Evolutionary conservation across 441 rosid species (phyloP), one percentile per base, ranked within the genome.

Genomic region (Populus hybrid): DNA sequence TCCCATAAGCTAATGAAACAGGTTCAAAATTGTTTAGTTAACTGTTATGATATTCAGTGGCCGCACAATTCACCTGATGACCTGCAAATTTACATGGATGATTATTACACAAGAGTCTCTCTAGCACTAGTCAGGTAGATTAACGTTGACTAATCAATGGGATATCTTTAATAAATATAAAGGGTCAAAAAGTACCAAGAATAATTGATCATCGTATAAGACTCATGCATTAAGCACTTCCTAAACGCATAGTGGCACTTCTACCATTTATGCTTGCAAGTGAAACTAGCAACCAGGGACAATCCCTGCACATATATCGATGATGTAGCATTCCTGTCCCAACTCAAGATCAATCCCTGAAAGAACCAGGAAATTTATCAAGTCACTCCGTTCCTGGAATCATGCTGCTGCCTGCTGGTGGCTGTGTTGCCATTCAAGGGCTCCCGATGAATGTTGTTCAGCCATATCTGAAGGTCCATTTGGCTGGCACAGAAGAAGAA

Each of bases 321-420:
- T 71, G 68, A 69, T 23, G 24, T 5, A 63, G 53, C 72, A 68
- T 72, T 61, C 24, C 50, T 45, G 10, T 3, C 40, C n/a, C 72
- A 68, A 50, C 21, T 4, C 1, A 71, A 76, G 50, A n/a, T 24
- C 36, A 14, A 61, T 64, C 10, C 11, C 53, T 28, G 21, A 12
- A 24, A 35, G 18, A 14, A 65, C 36, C 33, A 21, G 73, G 71
- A 14, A 11, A 64, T 68, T 21, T 6, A 59, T 64, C 20, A 20
- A 21, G 75, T 42, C 12, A 73, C 36, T 53, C 8, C 33, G 59
- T 38, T 61, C 2, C 12, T 6, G 56, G 64, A 77, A 70, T 80
- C 74, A 82, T 69, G 35, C 77, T 18, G 76, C 73, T 78, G 74
- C 87, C 64, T 24, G 82, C 73, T 64, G 74, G 64, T 65, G 50